Conservation (phyloP, 805 yeast species). For the Suhomyces sp. region DNA sequence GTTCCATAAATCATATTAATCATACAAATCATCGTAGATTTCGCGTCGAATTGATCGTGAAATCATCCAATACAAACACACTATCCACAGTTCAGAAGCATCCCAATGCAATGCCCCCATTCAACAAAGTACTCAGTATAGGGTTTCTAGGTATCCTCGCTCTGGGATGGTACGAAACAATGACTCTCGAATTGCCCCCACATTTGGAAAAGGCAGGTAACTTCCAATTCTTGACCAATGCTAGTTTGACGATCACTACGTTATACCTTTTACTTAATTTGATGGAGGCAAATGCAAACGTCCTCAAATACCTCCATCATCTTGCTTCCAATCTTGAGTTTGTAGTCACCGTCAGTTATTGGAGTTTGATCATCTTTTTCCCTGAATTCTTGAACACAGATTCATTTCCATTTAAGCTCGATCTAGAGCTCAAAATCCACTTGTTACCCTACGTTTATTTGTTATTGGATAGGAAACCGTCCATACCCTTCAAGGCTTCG, state of each 20-base stretch:
- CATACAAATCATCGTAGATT: too few species aligned
- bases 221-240: constrained; percentile 26
- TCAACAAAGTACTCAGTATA: background rate
- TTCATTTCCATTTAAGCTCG: constrained; percentile 15
- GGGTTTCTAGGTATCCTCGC: constrained; percentile 5
- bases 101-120: background rate
- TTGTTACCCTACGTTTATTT: constrained; percentile 24
- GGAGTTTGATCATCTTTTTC: constrained; percentile 18
- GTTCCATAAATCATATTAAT: too few species aligned
- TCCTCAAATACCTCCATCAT: constrained; percentile 7
- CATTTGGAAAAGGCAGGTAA: constrained; percentile 21
- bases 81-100: background rate
- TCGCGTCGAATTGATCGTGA: background rate
- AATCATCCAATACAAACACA: background rate
- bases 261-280: constrained; percentile 6
- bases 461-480: constrained; percentile 7
- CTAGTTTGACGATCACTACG: constrained; percentile 13
- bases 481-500: constrained; percentile 3
- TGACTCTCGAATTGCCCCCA: constrained; percentile 18
- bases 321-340: constrained; percentile 21
- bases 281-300: background rate
- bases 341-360: constrained; percentile 22
- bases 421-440: constrained; percentile 25
- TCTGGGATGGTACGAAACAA: constrained; percentile 15
- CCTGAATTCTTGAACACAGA: constrained; percentile 17